phyloP scores from a whole-genome alignment of 345 rosid genomes.

The Mercurialis annua region DNA sequence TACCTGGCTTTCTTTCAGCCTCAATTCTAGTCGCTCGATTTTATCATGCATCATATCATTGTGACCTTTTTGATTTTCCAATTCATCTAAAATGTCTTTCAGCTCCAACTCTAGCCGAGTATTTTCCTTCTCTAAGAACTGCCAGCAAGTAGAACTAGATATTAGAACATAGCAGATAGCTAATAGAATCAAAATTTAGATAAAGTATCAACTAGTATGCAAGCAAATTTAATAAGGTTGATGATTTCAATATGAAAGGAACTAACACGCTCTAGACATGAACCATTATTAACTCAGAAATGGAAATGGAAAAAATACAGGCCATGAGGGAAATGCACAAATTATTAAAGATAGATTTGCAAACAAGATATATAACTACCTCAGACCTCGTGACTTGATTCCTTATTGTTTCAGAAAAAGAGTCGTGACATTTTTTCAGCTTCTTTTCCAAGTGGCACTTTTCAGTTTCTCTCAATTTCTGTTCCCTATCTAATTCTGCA shows the following conservation, averaged over 20 bases:
- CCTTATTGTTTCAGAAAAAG: slow-evolving; percentile 47
- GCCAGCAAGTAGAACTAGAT: slow-evolving; percentile 17
- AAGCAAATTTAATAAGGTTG: neutral
- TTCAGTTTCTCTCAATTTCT: slow-evolving; percentile 57
- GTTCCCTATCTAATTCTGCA: slow-evolving; percentile 81
- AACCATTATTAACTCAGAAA: slow-evolving; percentile 6
- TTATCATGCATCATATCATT: slow-evolving; percentile 45
- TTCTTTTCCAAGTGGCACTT: slow-evolving; percentile 50
- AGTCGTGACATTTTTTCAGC: slow-evolving; percentile 47
- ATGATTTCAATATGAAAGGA: neutral
- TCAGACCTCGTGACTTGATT: slow-evolving; percentile 61
- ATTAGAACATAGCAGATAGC: slow-evolving; percentile 4
- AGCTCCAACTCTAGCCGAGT: slow-evolving; percentile 43
- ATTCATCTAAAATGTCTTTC: slow-evolving; percentile 45
- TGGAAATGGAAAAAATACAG: slow-evolving; percentile 15
- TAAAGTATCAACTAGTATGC: neutral
- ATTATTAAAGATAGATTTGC: slow-evolving; percentile 6
- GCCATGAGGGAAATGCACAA: neutral
- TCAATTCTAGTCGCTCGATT: slow-evolving; percentile 47
- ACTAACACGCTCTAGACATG: neutral
- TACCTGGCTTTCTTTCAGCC: slow-evolving; percentile 59
- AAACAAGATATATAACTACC: slow-evolving; percentile 53
- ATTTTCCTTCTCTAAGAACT: slow-evolving; percentile 81
- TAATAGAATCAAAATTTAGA: slow-evolving; percentile 10
- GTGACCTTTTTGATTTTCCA: slow-evolving; percentile 58